Evolutionary conservation across 139 green algal species (phyloP).

Genomic region (Pleodorina starrii): DNA sequence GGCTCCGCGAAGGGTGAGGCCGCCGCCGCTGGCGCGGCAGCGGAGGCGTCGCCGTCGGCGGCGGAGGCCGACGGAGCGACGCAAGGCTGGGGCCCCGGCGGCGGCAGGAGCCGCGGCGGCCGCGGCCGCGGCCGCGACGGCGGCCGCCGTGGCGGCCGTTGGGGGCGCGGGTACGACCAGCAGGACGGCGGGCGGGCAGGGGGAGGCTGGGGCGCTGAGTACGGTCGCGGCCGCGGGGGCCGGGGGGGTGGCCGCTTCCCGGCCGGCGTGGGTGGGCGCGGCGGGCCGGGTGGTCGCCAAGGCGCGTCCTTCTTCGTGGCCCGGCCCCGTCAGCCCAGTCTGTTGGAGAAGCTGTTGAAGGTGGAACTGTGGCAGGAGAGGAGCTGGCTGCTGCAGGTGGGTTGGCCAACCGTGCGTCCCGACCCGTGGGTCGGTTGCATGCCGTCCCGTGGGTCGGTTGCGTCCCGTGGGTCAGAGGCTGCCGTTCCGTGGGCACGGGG

Average conservation of each 20-base stretch:
- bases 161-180: conserved; percentile 51
- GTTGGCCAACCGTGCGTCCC: too few species aligned
- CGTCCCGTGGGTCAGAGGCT: too few species aligned
- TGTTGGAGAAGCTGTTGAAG: conserved; percentile 58
- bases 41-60: not conserved
- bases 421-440: too few species aligned
- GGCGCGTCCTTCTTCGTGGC: too few species aligned
- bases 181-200: not conserved
- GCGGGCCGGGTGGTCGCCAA: not conserved
- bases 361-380: conserved; percentile 56
- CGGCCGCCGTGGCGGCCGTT: not conserved
- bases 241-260: not conserved
- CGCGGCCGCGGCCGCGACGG: not conserved
- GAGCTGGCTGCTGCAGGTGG: conserved; percentile 66
- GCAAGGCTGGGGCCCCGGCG: not conserved
- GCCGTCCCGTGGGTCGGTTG: too few species aligned
- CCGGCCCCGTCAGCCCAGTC: conserved; percentile 26
- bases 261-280: not conserved
- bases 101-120: not conserved
- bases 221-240: not conserved
- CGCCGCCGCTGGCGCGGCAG: not conserved
- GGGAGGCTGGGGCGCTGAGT: not conserved
- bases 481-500: too few species aligned
- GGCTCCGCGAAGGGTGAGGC: not conserved
- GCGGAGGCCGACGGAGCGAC: not conserved